phyloP scores from a whole-genome alignment of 441 rosid genomes.

The Gossypium aridum region DNA sequence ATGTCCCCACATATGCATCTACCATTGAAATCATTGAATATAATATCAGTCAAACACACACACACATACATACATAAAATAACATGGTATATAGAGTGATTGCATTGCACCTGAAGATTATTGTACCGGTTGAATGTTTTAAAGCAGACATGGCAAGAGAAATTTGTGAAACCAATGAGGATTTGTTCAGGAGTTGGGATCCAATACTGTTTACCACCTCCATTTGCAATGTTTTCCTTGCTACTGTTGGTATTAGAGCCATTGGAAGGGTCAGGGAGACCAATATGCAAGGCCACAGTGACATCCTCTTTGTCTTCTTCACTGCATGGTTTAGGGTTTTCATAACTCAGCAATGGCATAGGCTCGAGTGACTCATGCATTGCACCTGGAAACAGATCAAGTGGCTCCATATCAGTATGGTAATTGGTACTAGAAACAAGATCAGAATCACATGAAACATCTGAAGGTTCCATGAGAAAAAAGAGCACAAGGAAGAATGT shows the following conservation, averaged over 20 bases:
- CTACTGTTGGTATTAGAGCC: conserved; percentile 3
- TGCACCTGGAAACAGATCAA: conserved; percentile 42
- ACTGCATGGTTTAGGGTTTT: conserved; percentile 23
- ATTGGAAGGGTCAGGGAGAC: conserved; percentile 43
- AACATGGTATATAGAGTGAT: neutral
- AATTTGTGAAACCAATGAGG: conserved; percentile 61
- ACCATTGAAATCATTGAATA: neutral
- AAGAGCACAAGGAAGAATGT: neutral
- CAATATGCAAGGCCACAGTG: conserved; percentile 57
- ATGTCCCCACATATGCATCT: conserved; percentile 97
- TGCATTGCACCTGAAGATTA: conserved; percentile 65
- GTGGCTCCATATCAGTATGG: conserved; percentile 29
- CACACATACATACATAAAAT: neutral
- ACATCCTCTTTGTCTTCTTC: conserved; percentile 38
- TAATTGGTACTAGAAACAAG: conserved; percentile 21
- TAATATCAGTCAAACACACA: neutral
- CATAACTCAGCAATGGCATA: conserved; percentile 30
- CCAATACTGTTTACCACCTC: conserved; percentile 47
- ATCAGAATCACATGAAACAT: conserved; percentile 21
- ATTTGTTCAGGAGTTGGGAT: conserved; percentile 76
- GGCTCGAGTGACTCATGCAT: conserved; percentile 21
- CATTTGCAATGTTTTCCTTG: conserved; percentile 14
- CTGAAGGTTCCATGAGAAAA: conserved; percentile 27
- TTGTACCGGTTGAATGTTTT: conserved; percentile 90
- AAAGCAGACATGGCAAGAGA: conserved; percentile 72